A percentile compares a stretch with the other conserved stretches of the same genome.
Evolutionary conservation across 257 asterid genomes (phyloP).

Genomic region (Nicotiana tabacum): DNA sequence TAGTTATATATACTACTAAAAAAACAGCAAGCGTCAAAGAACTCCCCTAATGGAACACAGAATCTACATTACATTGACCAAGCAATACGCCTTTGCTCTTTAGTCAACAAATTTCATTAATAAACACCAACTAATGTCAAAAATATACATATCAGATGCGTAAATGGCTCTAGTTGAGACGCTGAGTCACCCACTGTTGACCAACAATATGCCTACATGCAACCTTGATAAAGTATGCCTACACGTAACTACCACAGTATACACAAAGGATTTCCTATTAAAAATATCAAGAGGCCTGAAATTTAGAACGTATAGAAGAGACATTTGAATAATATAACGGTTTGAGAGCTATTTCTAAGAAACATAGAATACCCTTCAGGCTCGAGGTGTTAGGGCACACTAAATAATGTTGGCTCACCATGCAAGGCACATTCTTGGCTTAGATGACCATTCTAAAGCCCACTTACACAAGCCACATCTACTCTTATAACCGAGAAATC

Average conservation of each 20-base stretch:
- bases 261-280: background rate
- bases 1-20: background rate
- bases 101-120: background rate
- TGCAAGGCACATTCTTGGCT: background rate
- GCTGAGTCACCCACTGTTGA: too few relatives aligned
- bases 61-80: background rate
- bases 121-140: too few relatives aligned
- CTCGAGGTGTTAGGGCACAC: background rate
- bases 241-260: background rate
- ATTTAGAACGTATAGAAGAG: background rate
- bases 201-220: background rate
- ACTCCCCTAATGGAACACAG: background rate
- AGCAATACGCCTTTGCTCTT: background rate
- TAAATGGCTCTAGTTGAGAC: too few relatives aligned
- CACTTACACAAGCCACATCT: background rate
- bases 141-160: too few relatives aligned
- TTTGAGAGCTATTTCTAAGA: background rate
- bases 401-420: background rate
- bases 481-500: background rate
- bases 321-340: background rate
- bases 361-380: background rate
- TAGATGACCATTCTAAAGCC: background rate
- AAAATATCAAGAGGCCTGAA: background rate
- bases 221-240: background rate
- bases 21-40: background rate